These are phyloP conservation scores for Pyrenophora seminiperda DNA, from an alignment of 2,329 filamentous ascomycete genomes.

Conservation along the genomic window DNA sequence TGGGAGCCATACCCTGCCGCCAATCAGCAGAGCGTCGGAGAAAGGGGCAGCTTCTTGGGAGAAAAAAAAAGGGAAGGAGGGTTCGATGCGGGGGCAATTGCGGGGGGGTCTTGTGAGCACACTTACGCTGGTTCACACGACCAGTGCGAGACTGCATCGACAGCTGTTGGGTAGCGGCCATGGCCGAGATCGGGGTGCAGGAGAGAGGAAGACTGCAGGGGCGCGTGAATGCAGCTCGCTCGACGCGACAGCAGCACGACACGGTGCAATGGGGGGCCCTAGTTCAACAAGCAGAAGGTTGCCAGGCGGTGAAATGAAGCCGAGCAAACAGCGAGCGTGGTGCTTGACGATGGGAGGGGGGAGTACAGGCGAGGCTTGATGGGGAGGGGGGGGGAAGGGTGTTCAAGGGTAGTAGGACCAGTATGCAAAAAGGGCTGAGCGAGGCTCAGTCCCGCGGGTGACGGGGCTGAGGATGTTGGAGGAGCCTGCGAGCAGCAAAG, in stretches of 20 bases:
- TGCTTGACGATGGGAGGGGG: background rate
- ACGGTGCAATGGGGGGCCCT: slow-evolving; percentile 14
- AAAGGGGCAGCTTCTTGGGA: background rate
- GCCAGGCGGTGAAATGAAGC: slow-evolving; percentile 34
- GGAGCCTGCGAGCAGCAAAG: slow-evolving; percentile 50
- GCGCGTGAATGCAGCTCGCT: slow-evolving; percentile 19
- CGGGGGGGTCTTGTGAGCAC: slow-evolving; percentile 26
- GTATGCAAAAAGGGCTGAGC: slow-evolving; percentile 26
- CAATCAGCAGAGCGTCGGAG: slow-evolving; percentile 17
- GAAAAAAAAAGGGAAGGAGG: slow-evolving; percentile 3
- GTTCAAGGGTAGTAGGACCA: slow-evolving; percentile 34
- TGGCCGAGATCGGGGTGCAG: slow-evolving; percentile 29
- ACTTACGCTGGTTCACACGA: slow-evolving; percentile 81
- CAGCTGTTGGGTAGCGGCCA: slow-evolving; percentile 54
- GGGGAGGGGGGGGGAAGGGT: slow-evolving; percentile 12
- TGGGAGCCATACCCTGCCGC: slow-evolving; percentile 82
- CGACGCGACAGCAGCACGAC: slow-evolving; percentile 12
- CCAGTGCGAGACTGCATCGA: slow-evolving; percentile 72
- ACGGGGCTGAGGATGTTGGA: slow-evolving; percentile 55
- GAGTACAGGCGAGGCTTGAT: slow-evolving; percentile 9
- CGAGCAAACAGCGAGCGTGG: slow-evolving; percentile 32
- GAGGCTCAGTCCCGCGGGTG: slow-evolving; percentile 56
- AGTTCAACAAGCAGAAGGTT: slow-evolving; percentile 23
- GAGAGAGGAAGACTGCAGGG: slow-evolving; percentile 2
- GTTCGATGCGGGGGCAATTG: slow-evolving; percentile 11